Evolutionary conservation across 768 basidiomycete species (phyloP).

Genomic region (Trametes sanguinea): DNA sequence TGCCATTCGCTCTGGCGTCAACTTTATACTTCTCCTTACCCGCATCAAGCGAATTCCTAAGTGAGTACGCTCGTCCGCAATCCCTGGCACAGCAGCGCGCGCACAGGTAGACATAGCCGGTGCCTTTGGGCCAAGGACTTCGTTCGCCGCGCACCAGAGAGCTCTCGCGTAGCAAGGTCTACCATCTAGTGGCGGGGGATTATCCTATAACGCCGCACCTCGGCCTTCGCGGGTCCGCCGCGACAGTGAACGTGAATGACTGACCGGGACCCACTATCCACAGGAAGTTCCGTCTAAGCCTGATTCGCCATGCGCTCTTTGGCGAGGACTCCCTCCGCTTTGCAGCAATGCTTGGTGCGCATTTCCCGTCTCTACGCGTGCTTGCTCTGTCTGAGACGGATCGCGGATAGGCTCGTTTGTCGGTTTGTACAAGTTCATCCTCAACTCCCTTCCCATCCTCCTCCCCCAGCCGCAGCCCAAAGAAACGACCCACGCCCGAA

Average conservation of each 20-base stretch:
- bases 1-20: conserved; percentile 79
- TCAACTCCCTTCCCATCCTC: conserved; percentile 76
- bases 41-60: conserved; percentile 65
- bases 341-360: conserved; percentile 80
- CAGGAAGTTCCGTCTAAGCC: conserved; percentile 62
- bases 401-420: conserved; percentile 65
- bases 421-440: conserved; percentile 73
- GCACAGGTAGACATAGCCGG: too few species aligned
- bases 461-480: conserved; percentile 44
- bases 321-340: conserved; percentile 83
- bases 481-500: conserved; percentile 30
- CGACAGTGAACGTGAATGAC: not conserved
- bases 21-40: conserved; percentile 76
- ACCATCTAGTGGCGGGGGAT: too few species aligned
- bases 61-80: conserved; percentile 42
- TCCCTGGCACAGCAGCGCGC: not conserved
- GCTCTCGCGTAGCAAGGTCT: too few species aligned
- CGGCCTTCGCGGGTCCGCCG: not conserved
- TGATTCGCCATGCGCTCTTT: conserved; percentile 82
- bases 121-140: too few species aligned
- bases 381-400: not conserved
- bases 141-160: too few species aligned
- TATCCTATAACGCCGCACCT: not conserved
- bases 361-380: not conserved
- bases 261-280: not conserved